Base-by-base conservation (phyloP, 441 rosid genomes). In the Breynia disticha region DNA sequence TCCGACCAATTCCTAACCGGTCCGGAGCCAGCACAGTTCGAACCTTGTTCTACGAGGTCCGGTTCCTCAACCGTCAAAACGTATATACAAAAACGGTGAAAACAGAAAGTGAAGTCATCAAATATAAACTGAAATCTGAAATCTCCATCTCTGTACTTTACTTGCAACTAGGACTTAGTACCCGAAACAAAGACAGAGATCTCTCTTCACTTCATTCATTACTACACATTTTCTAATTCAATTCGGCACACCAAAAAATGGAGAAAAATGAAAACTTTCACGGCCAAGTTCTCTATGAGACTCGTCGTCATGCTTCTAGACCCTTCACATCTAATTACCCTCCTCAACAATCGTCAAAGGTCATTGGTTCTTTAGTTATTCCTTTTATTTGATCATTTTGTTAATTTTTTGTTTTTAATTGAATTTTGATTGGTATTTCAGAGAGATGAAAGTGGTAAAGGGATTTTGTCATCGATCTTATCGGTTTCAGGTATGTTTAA, bases 251-350 rank as follows among this genome's bases (percentile, higher is more conserved):
- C 7, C 7, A 24, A 24, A 24, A 24, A 24, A 39, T 39, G 43
- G 43, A 39, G 43, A 14, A 39, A 9, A 14, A 39, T 1, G 43
- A 10, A 1, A 39, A 7, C 7, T 39, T 39, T 13, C 43, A 58
- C 53, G 32, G 7, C 32, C 32, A 77, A 64, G 78, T 84, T 45
- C 71, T 88, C 46, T 93, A 72, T 60, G 97, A 82, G 84, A 80
- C 68, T 12, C 86, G 81, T 16, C 63, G 48, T 67, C 98, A 86
- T 52, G 87, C 85, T 46, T 75, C 93, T 16, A 38, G 84, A 49
- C 84, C 79, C 21, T 80, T 54, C 71, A 41, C 63, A 55, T 73
- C 89, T 53, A 78, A 73, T 74, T 86, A 85, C 35, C 89, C 96
- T 75, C 95, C 95, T 61, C 80, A 57, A 55, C 66, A 24, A 24